Evolutionary conservation across 139 green algal genomes (phyloP), one percentile per base, ranked within the genome.

Genomic region (Edaphochlamys debaryana): DNA sequence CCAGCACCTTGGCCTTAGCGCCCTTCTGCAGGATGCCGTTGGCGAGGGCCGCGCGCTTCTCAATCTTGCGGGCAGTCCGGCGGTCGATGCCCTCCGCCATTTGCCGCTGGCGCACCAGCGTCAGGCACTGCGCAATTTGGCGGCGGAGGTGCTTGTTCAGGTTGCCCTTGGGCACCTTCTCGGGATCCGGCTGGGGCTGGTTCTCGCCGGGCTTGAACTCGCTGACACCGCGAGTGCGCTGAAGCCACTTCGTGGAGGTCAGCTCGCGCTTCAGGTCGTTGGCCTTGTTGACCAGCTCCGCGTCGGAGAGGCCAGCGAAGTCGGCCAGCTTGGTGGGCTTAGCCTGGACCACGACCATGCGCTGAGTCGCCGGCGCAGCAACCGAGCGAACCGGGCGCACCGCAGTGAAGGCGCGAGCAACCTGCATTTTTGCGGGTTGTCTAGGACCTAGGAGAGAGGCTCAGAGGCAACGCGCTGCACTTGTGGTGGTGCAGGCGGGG

Each of bases 81-180:
- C 50, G 27, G 62, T 71, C 41, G 38, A 94, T 84, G 81, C 88
- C 88, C 3, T 89, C 90, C 34, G 77, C 81, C 9, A 89, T 82
- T 80, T 94, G 86, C 13, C 88, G 77, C 79, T 91, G 72, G 34
- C 90, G 84, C 63, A 90, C 37, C 22, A 94, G 36, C 11, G 90
- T 94, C 58, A 89, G 73, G 60, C 90, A 82, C 85, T 92, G 88
- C 0, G 90, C 88, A 67, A 92, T 70, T 52, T 92, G 88, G 9
- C 74, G 75, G 23, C 85, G 84, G 20, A 87, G n/a, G 67, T 90
- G 73, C 86, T 89, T 91, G 79, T 90, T 90, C 52, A 90, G n/a
- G 67, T 92, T 60, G 34, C 67, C 77, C 81, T 90, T 90, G 48
- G 86, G 86, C 20, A 86, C 63, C n/a, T 89, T 89, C 79, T 91